Percentiles rank a stretch among this genome's conserved stretches.
These are phyloP conservation scores for Musa troglodytarum DNA, from an alignment of 176 grass and related monocot genomes.

Conservation along the genomic window DNA sequence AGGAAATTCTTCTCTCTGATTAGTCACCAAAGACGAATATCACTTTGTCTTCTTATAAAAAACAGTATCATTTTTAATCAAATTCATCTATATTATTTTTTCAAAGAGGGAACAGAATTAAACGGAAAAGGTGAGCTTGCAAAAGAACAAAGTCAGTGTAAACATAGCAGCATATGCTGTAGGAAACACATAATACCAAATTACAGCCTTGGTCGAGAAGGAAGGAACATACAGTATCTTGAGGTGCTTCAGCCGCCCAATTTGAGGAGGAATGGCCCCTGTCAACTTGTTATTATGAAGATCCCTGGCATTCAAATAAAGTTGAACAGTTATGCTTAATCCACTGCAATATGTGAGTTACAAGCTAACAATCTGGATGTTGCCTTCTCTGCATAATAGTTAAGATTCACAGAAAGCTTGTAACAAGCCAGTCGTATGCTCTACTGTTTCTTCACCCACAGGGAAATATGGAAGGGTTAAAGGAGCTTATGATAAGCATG, in stretches of 20 bases:
- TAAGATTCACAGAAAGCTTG: background rate
- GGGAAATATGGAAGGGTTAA: too few relatives aligned
- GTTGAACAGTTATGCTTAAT: conserved; percentile 3
- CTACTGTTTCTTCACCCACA: background rate
- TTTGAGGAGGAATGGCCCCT: conserved; percentile 76
- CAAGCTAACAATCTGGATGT: background rate
- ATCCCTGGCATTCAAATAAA: conserved; percentile 51
- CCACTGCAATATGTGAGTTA: background rate
- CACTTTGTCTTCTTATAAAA: background rate
- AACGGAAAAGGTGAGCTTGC: background rate
- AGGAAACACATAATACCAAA: background rate
- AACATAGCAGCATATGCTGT: too few relatives aligned
- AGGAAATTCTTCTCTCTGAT: background rate
- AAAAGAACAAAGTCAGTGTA: background rate
- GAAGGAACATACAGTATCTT: conserved; percentile 71
- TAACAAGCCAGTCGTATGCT: background rate
- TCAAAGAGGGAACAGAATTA: background rate
- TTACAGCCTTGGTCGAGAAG: background rate
- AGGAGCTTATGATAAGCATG: too few relatives aligned
- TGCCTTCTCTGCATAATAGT: background rate
- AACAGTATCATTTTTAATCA: background rate
- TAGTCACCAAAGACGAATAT: background rate
- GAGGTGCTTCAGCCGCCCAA: conserved; percentile 84
- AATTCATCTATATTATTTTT: background rate
- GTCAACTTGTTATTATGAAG: conserved; percentile 99